These are phyloP conservation scores for Oryza meyeriana DNA, from an alignment of 176 grass and related monocot species.

Conservation along the genomic window DNA sequence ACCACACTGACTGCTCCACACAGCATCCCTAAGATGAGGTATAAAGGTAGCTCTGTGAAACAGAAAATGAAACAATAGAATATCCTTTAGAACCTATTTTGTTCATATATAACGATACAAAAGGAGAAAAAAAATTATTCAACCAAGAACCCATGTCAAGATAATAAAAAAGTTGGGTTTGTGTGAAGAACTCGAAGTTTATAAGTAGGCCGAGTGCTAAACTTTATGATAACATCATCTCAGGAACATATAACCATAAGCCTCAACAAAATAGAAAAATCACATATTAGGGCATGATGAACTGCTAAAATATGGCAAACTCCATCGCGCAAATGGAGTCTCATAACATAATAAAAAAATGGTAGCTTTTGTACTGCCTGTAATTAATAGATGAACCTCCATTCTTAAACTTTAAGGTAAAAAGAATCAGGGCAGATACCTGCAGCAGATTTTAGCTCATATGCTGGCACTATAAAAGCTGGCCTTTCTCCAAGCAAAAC, in stretches of 20 bases:
- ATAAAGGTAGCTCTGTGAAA: slow-evolving; percentile 83
- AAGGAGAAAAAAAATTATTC: neutral
- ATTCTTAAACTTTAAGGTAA: slow-evolving; percentile 17
- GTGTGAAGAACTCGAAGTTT: neutral
- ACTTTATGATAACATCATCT: neutral
- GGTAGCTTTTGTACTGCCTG: neutral
- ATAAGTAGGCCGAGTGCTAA: neutral
- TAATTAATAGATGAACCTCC: neutral
- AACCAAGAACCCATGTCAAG: neutral
- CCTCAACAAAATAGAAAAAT: neutral
- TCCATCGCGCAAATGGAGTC: neutral
- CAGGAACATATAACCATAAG: neutral
- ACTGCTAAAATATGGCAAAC: neutral
- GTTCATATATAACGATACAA: neutral
- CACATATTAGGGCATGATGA: neutral
- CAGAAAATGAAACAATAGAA: neutral
- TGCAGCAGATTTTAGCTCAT: slow-evolving; percentile 94
- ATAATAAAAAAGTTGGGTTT: slow-evolving; percentile 10
- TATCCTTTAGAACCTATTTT: slow-evolving; percentile 14
- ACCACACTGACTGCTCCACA: slow-evolving; percentile 86
- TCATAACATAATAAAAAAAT: neutral
- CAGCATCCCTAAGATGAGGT: slow-evolving; percentile 92
- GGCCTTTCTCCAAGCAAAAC: slow-evolving; percentile 94
- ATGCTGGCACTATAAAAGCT: slow-evolving; percentile 87
- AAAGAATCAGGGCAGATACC: slow-evolving; percentile 63